Percentiles rank a stretch among this genome's conserved stretches.
Conservation (phyloP, 2,329 filamentous ascomycete species). For the Xylariales sp. region DNA sequence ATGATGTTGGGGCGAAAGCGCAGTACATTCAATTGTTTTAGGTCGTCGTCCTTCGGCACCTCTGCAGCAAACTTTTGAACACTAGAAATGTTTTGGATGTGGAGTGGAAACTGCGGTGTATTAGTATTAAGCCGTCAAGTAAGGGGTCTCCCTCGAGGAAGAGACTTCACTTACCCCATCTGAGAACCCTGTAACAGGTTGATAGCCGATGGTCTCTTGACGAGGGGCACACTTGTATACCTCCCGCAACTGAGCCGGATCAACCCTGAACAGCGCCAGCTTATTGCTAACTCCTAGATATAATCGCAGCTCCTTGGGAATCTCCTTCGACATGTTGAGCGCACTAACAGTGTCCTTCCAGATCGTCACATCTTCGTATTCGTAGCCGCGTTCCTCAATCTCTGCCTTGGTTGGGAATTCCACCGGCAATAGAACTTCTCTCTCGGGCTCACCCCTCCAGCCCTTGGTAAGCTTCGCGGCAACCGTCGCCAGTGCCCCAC, state of each 20-base stretch:
- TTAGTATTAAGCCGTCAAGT: neutral
- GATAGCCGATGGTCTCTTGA: slow-evolving; percentile 55
- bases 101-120: slow-evolving; percentile 57
- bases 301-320: slow-evolving; percentile 57
- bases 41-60: slow-evolving; percentile 44
- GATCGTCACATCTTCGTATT: slow-evolving; percentile 56
- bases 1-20: slow-evolving; percentile 72
- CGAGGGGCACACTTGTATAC: slow-evolving; percentile 58
- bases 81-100: slow-evolving; percentile 62
- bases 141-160: neutral
- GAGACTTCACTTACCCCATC: slow-evolving; percentile 55
- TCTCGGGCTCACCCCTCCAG: slow-evolving; percentile 47
- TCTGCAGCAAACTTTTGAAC: slow-evolving; percentile 55
- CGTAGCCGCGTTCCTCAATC: slow-evolving; percentile 55
- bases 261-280: slow-evolving; percentile 64
- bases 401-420: slow-evolving; percentile 53
- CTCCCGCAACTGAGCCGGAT: slow-evolving; percentile 51
- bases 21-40: slow-evolving; percentile 52
- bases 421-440: slow-evolving; percentile 63
- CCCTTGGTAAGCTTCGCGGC: slow-evolving; percentile 49
- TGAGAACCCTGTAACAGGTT: slow-evolving; percentile 63
- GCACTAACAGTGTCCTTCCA: slow-evolving; percentile 55
- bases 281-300: slow-evolving; percentile 64
- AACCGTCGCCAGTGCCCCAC: slow-evolving; percentile 39
- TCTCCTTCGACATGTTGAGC: slow-evolving; percentile 52